Conservation (phyloP, 768 basidiomycete genomes). For the Naematelia encephala region DNA sequence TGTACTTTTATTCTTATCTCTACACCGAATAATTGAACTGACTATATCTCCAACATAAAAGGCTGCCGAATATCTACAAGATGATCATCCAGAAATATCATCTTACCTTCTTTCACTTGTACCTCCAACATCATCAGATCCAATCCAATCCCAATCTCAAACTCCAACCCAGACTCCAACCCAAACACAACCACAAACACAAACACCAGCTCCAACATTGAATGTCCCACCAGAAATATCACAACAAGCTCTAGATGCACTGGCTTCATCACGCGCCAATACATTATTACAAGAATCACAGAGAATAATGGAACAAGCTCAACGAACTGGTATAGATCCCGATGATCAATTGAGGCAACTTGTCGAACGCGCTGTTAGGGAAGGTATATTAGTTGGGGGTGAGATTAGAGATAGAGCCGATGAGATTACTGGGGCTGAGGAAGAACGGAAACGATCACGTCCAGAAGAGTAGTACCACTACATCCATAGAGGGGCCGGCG, state of each 20-base stretch:
- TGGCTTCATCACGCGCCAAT: background rate
- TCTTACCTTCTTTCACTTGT: slow-evolving; percentile 33
- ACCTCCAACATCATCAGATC: background rate
- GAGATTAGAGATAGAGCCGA: background rate
- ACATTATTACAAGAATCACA: slow-evolving; percentile 55
- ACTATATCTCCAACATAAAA: slow-evolving; percentile 14
- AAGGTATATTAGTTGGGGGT: slow-evolving; percentile 52
- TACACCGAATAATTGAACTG: too few species aligned
- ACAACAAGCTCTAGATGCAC: background rate
- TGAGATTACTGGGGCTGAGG: background rate
- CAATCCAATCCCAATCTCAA: background rate
- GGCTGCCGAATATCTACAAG: slow-evolving; percentile 43
- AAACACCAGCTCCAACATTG: background rate
- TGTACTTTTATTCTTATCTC: too few species aligned
- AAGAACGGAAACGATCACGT: background rate
- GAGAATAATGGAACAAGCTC: slow-evolving; percentile 64
- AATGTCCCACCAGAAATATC: background rate
- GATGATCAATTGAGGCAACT: slow-evolving; percentile 62
- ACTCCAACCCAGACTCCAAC: background rate
- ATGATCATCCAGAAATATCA: slow-evolving; percentile 42
- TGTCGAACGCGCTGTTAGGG: slow-evolving; percentile 65
- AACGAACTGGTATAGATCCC: slow-evolving; percentile 62
- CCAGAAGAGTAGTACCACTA: background rate
- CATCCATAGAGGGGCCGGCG: background rate
- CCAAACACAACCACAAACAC: background rate